Evolutionary conservation across 345 rosid species (phyloP), one percentile per base, ranked within the genome.

Genomic region (Eucalyptus globulus): DNA sequence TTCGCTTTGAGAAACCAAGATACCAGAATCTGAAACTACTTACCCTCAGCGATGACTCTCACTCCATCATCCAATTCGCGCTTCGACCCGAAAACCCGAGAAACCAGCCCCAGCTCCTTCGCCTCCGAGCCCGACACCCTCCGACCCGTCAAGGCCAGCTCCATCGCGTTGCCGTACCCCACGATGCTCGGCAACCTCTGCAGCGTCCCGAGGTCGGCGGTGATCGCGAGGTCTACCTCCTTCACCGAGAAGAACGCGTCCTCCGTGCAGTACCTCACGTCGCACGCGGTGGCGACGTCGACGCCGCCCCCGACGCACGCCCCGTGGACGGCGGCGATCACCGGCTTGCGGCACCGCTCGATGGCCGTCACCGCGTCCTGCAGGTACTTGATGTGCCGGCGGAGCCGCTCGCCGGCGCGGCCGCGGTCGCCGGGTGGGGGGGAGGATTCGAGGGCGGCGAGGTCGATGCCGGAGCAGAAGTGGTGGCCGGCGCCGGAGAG

Each of bases 201-300:
- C 3, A 97, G 92, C 43, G 98, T 94, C n/a, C 99, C 99, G 11
- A 97, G 93, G 92, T 97, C 99, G 14, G 98, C 98, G 26, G 95
- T 94, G 69, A 97, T 92, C 19, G 94, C 99, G 89, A 96, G 34
- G 90, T 96, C 99, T 5, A 97, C 97, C 92, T 97, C 99, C 90
- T 96, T 97, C 49, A 96, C 96, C 3, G 96, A 90, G 91, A 97
- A 97, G 60, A 95, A 94, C 12, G 97, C 93, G 40, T 94, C 97
- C 87, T 91, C 89, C 2, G 94, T 89, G 81, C 99, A 96, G 47
- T 89, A 95, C 93, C 99, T 93, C 5, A 97, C 89, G 29, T 97
- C 99, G 89, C 99, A 97, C 65, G 99, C 98, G 2, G 98, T 94
- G 86, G 94, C 89, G 14, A 96, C 89, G 91, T 95, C 97, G 15